phyloP scores from a whole-genome alignment of 1,139 yeast genomes.

The Candida mesenterica region DNA sequence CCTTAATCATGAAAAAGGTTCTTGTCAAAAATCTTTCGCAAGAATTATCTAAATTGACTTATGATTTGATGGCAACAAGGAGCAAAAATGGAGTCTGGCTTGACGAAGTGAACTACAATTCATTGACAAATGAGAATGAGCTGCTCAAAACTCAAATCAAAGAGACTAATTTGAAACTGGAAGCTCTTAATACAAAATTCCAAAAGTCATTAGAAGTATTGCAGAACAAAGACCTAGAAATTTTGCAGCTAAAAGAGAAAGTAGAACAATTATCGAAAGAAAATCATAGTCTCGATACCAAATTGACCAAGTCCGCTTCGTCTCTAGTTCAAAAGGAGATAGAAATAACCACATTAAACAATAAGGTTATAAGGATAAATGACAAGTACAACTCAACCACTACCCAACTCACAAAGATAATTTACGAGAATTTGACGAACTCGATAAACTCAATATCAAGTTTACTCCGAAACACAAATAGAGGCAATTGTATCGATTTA shows the following conservation, averaged over 20 bases:
- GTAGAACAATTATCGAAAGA: background rate
- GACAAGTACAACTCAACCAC: slow-evolving; percentile 15
- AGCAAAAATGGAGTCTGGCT: slow-evolving; percentile 59
- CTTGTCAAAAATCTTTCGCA: slow-evolving; percentile 55
- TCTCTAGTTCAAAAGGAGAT: slow-evolving; percentile 8
- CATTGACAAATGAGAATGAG: slow-evolving; percentile 37
- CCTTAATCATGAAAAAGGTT: slow-evolving; percentile 56
- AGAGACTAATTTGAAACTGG: slow-evolving; percentile 17
- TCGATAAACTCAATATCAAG: slow-evolving; percentile 9
- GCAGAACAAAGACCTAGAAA: background rate
- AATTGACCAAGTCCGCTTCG: slow-evolving; percentile 1
- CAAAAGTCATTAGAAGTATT: background rate
- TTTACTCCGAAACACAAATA: slow-evolving; percentile 5
- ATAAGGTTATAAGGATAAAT: slow-evolving; percentile 12
- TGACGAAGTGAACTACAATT: slow-evolving; percentile 57
- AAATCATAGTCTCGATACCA: slow-evolving; percentile 1
- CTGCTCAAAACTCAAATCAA: slow-evolving; percentile 24
- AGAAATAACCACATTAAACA: slow-evolving; percentile 10
- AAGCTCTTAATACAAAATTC: slow-evolving; percentile 3
- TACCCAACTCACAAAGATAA: slow-evolving; percentile 14
- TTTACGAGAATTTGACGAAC: slow-evolving; percentile 14
- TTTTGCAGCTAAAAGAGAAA: slow-evolving; percentile 3
- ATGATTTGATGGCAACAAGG: slow-evolving; percentile 62
- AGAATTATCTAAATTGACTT: slow-evolving; percentile 54
- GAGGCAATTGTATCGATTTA: slow-evolving; percentile 5